These are phyloP conservation scores for Vinca minor DNA, from an alignment of 257 asterid species.

Conservation along the genomic window DNA sequence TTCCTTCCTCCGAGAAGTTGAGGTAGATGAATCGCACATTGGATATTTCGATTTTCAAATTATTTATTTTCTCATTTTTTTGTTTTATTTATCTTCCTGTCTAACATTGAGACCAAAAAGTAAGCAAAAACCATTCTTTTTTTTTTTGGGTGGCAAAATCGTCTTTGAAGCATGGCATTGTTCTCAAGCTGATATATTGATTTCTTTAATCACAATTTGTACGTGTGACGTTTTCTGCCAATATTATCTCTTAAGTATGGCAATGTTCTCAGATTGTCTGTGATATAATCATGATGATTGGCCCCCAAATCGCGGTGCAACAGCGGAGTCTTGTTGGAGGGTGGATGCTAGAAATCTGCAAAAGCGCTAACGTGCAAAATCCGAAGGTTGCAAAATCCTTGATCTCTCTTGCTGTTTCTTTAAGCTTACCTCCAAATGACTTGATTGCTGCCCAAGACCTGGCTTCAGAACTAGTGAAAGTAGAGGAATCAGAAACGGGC, in stretches of 20 bases:
- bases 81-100: background rate
- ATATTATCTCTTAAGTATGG: background rate
- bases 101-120: background rate
- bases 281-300: constrained; percentile 51
- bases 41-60: background rate
- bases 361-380: constrained; percentile 35
- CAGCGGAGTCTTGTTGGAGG: constrained; percentile 48
- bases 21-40: constrained; percentile 36
- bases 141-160: no score
- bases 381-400: constrained; percentile 55
- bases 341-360: constrained; percentile 48
- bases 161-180: background rate
- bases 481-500: constrained; percentile 40
- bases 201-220: background rate
- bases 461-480: constrained; percentile 51
- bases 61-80: background rate
- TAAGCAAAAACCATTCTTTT: background rate
- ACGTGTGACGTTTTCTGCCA: background rate
- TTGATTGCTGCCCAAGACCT: constrained; percentile 43
- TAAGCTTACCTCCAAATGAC: constrained; percentile 57
- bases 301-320: constrained; percentile 46
- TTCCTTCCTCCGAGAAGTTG: constrained; percentile 64
- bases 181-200: constrained; percentile 12
- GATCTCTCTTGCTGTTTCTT: constrained; percentile 42
- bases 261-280: constrained; percentile 31